Evolutionary conservation across 2,329 filamentous ascomycete genomes (phyloP).

Genomic region (Harringtonia lauricola): DNA sequence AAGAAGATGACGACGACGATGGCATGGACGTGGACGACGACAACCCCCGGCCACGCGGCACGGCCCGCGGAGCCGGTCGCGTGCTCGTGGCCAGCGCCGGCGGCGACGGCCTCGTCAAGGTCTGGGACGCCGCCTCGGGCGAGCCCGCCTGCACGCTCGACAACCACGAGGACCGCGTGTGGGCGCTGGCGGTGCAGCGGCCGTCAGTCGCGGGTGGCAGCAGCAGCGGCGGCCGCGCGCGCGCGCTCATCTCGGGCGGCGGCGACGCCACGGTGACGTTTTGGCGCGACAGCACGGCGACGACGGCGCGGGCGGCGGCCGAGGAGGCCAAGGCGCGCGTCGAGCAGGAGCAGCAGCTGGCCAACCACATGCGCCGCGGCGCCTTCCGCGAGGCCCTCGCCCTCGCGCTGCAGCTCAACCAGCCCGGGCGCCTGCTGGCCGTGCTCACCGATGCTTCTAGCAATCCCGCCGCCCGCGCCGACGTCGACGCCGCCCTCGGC

Average conservation of each 20-base stretch:
- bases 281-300: conserved; percentile 83
- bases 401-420: conserved; percentile 84
- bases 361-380: conserved; percentile 81
- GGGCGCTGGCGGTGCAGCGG: conserved; percentile 71
- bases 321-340: conserved; percentile 63
- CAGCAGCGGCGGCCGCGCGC: conserved; percentile 14
- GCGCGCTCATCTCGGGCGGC: conserved; percentile 78
- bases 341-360: conserved; percentile 87
- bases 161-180: conserved; percentile 93
- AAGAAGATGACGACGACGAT: conserved; percentile 25
- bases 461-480: conserved; percentile 45
- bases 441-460: conserved; percentile 71
- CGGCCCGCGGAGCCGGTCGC: conserved; percentile 4
- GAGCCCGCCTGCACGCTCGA: conserved; percentile 85
- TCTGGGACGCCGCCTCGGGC: conserved; percentile 82
- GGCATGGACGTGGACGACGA: conserved; percentile 25
- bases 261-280: conserved; percentile 90
- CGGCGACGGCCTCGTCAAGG: conserved; percentile 89
- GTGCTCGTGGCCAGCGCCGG: conserved; percentile 76
- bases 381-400: conserved; percentile 91
- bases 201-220: conserved; percentile 12
- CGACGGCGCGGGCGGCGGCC: conserved; percentile 65
- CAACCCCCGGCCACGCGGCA: no score
- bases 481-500: conserved; percentile 77
- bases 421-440: conserved; percentile 74